Base-by-base conservation (phyloP, 768 basidiomycete genomes). In the Auriscalpium vulgare region DNA sequence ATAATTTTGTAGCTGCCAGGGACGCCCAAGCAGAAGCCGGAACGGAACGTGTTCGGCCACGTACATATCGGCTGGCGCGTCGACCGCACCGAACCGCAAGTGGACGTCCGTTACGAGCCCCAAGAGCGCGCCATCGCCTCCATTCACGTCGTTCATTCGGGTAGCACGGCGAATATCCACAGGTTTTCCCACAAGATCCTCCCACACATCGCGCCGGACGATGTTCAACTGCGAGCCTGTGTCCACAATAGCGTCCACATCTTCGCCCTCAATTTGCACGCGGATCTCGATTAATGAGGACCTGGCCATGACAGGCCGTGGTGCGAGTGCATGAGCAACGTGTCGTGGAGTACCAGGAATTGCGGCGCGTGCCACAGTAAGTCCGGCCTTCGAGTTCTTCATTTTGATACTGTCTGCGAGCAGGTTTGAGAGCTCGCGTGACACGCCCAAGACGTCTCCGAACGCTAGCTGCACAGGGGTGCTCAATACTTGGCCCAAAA, bases 61-160 rank as follows among this genome's bases (percentile, higher is more conserved):
- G 50, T 56, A 68, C 3, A 72, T 16, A 37, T 62, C 59, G 1
- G 66, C 63, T 1, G 10, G 11, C 0, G 67, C 69, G 0, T 11
- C 19, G 1, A 68, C 56, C 4, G 40, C 55, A 52, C 70, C 68
- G 37, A 65, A 64, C 6, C 19, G 35, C 2, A 72, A 47, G 8
- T 57, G 57, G 3, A 68, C 65, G 17, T 59, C 56, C 2, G 54
- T n/a, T 8, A 66, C 59, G 37, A 63, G 50, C 14, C 69, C 69
- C 48, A 50, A 49, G 8, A 67, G 50, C 2, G 55, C 35, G 0
- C 63, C 62, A 47, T 59, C 53, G 2, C 64, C 65, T 3, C 69
- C 68, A 58, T 69, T 72, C 0, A 67, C 69, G 51, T 72, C 70
- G n/a, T 56, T 53, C 57, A 64, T 56, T 21, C 35, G 9, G 13